Evolutionary conservation across 208 protist genomes (phyloP).

Genomic region (Leishmania braziliensis): DNA sequence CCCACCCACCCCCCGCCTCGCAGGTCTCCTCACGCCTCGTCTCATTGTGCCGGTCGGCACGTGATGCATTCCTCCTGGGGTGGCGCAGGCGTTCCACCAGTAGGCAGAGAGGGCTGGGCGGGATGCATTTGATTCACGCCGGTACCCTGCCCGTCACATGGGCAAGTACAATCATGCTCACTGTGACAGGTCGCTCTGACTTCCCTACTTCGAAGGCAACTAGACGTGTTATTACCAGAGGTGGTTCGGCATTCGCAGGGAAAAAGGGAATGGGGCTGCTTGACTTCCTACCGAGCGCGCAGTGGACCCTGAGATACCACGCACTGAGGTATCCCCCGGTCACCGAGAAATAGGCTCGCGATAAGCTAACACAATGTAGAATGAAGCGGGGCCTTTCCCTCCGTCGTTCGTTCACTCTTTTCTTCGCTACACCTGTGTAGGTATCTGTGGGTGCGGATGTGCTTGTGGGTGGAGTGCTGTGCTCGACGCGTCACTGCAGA

Average conservation of each 20-base stretch:
- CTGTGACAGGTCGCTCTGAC: not conserved
- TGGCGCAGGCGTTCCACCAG: not conserved
- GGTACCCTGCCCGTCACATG: not conserved
- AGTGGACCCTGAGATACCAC: not conserved
- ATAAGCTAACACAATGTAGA: too few relatives aligned
- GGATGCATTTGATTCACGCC: not conserved
- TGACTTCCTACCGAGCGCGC: too few relatives aligned
- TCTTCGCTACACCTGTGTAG: too few relatives aligned
- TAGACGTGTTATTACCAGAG: not conserved
- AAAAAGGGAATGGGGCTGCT: not conserved
- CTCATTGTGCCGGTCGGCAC: not conserved
- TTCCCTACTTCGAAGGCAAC: not conserved
- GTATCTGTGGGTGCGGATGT: too few relatives aligned
- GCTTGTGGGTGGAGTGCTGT: too few relatives aligned
- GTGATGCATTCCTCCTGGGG: not conserved
- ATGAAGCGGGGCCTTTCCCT: too few relatives aligned
- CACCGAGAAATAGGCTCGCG: too few relatives aligned
- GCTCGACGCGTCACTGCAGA: too few relatives aligned
- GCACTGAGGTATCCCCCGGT: not conserved
- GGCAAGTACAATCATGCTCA: not conserved
- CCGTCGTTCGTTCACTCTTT: too few relatives aligned
- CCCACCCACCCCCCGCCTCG: not conserved
- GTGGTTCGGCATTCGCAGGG: not conserved
- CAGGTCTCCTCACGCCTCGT: not conserved
- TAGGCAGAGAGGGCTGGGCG: not conserved